These are phyloP conservation scores for Scortechinia acanthostroma DNA, from an alignment of 2,329 filamentous ascomycete genomes.

Conservation along the genomic window DNA sequence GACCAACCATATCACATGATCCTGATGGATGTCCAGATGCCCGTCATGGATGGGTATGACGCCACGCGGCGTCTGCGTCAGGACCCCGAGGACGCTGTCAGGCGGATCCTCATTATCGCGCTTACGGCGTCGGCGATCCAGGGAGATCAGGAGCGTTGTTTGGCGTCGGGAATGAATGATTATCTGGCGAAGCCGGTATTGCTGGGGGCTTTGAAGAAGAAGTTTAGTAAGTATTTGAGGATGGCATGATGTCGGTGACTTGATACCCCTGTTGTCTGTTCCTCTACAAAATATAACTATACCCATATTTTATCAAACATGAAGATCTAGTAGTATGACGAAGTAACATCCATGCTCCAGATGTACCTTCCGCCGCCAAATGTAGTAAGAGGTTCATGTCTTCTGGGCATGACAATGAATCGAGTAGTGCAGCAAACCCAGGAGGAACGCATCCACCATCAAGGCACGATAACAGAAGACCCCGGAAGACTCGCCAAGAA, in stretches of 20 bases:
- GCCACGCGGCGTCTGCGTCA: slow-evolving; percentile 77
- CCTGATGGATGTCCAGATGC: slow-evolving; percentile 96
- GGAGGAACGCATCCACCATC: no score
- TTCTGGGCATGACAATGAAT: no score
- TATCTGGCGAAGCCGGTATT: slow-evolving; percentile 94
- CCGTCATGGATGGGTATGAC: slow-evolving; percentile 84
- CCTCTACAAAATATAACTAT: no score
- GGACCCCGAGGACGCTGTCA: slow-evolving; percentile 69
- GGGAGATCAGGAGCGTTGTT: slow-evolving; percentile 86
- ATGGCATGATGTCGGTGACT: background rate
- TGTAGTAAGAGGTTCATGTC: no score
- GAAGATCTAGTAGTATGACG: no score
- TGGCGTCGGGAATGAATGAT: slow-evolving; percentile 96
- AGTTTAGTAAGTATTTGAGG: slow-evolving; percentile 64
- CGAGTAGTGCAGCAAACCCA: no score
- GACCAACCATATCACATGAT: slow-evolving; percentile 80
- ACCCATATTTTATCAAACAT: no score
- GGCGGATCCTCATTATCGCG: slow-evolving; percentile 83
- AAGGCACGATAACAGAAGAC: no score
- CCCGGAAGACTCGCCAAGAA: no score
- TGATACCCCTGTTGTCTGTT: no score
- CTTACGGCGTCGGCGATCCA: slow-evolving; percentile 96
- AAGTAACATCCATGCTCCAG: no score
- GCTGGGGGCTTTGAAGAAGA: slow-evolving; percentile 76
- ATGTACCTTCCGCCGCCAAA: no score